Conservation (phyloP, 1,139 yeast species). For the Wickerhamiella infanticola region DNA sequence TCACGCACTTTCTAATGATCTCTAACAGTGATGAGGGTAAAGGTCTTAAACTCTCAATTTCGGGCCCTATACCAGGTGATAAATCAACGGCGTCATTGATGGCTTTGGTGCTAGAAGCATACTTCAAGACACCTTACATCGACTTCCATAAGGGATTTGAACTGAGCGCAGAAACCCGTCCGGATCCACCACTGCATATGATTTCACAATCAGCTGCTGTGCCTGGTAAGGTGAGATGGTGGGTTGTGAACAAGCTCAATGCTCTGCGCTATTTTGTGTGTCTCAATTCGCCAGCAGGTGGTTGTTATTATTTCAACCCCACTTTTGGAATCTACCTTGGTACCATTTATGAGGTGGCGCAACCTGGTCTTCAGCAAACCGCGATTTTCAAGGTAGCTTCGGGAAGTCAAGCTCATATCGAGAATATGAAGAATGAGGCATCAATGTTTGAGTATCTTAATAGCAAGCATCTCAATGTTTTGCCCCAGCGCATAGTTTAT, state of each 20-base stretch:
- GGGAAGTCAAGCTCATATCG: neutral
- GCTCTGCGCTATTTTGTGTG: neutral
- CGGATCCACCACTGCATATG: conserved; percentile 7
- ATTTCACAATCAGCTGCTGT: conserved; percentile 6
- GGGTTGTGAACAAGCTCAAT: conserved; percentile 5
- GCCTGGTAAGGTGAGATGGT: conserved; percentile 9
- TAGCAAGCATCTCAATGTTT: conserved; percentile 7
- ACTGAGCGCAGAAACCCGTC: conserved; percentile 2
- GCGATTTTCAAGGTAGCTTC: conserved; percentile 1
- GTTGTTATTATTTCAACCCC: conserved; percentile 1
- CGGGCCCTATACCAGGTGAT: conserved; percentile 13
- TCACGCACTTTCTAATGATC: conserved; percentile 15
- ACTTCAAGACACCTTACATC: conserved; percentile 2
- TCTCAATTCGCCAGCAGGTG: neutral
- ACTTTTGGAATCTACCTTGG: neutral
- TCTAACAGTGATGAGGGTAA: conserved; percentile 1
- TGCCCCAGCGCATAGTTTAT: conserved; percentile 15
- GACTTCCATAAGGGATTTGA: conserved; percentile 1
- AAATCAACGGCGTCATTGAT: conserved; percentile 6
- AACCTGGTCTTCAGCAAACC: neutral
- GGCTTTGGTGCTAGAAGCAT: conserved; percentile 7
- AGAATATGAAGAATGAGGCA: conserved; percentile 15
- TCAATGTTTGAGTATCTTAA: conserved; percentile 18
- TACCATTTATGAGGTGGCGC: neutral
- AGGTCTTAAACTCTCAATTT: conserved; percentile 11